phyloP scores from a whole-genome alignment of 352 stramenopile genomes.

The Globisporangium splendens region DNA sequence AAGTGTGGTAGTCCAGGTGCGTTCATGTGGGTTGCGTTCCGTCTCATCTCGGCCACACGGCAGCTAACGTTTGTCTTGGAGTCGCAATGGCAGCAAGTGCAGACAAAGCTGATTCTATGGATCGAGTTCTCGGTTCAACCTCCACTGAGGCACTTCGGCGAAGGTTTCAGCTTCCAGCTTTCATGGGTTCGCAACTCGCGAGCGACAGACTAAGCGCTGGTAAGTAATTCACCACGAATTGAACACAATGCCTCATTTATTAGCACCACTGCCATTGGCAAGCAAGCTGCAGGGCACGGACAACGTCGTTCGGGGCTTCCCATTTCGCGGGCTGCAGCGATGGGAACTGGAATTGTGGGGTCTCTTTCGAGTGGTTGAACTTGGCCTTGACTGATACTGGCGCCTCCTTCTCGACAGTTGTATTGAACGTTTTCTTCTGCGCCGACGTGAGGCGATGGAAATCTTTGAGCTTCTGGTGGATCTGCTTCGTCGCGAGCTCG shows the following conservation, averaged over 20 bases:
- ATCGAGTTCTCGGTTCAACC: slow-evolving; percentile 1
- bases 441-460: slow-evolving; percentile 26
- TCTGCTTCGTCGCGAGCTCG: slow-evolving; percentile 34
- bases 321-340: slow-evolving; percentile 39
- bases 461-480: slow-evolving; percentile 52
- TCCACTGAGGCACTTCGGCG: slow-evolving; percentile 1
- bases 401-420: slow-evolving; percentile 18
- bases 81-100: slow-evolving; percentile 5
- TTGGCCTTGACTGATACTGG: slow-evolving; percentile 36
- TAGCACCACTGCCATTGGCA: slow-evolving; percentile 21
- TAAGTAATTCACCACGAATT: too few species aligned
- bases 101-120: slow-evolving; percentile 8
- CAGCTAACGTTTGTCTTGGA: slow-evolving; percentile 6
- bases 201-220: too few species aligned
- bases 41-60: not conserved
- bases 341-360: slow-evolving; percentile 59
- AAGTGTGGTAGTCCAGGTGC: too few species aligned
- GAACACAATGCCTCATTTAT: too few species aligned
- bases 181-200: not conserved
- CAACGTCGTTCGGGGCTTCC: slow-evolving; percentile 51
- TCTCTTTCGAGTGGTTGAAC: slow-evolving; percentile 41
- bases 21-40: not conserved
- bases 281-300: slow-evolving; percentile 41
- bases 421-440: slow-evolving; percentile 20
- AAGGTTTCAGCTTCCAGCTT: slow-evolving; percentile 3